These are phyloP conservation scores for Verticillium klebahnii DNA, from an alignment of 2,329 filamentous ascomycete species.

Conservation along the genomic window DNA sequence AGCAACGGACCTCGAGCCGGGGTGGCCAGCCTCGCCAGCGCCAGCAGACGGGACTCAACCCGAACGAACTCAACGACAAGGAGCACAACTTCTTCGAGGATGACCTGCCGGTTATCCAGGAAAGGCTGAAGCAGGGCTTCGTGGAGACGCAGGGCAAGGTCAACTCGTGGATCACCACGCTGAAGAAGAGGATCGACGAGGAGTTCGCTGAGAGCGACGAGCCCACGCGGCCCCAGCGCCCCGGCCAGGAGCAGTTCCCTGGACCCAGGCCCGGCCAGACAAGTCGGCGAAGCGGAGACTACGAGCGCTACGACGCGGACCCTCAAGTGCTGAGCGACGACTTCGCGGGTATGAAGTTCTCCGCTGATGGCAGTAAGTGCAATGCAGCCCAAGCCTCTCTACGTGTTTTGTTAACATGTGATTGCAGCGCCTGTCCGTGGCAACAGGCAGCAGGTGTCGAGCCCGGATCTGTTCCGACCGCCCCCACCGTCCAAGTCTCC, in stretches of 20 bases:
- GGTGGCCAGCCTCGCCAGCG: slow-evolving; percentile 29
- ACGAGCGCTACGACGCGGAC: slow-evolving; percentile 90
- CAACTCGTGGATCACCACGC: slow-evolving; percentile 84
- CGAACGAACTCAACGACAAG: slow-evolving; percentile 53
- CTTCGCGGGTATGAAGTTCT: slow-evolving; percentile 67
- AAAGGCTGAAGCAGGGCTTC: slow-evolving; percentile 93
- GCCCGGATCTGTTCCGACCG: slow-evolving; percentile 77
- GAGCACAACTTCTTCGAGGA: slow-evolving; percentile 95
- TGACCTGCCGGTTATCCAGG: slow-evolving; percentile 86
- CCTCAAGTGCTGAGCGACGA: slow-evolving; percentile 87
- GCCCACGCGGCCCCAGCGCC: slow-evolving; percentile 29
- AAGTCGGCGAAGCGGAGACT: slow-evolving; percentile 74
- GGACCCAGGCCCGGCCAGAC: slow-evolving; percentile 53
- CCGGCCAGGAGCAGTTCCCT: slow-evolving; percentile 17
- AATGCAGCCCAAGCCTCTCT: not conserved
- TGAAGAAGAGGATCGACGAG: slow-evolving; percentile 92
- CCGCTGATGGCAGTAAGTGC: slow-evolving; percentile 56
- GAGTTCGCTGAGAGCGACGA: slow-evolving; percentile 71
- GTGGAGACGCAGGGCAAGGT: slow-evolving; percentile 89
- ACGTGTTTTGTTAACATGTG: slow-evolving; percentile 15
- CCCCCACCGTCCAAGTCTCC: slow-evolving; percentile 49
- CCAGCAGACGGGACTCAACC: slow-evolving; percentile 30
- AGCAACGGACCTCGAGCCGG: slow-evolving; percentile 48
- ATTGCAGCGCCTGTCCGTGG: slow-evolving; percentile 46
- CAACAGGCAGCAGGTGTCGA: slow-evolving; percentile 59